Conservation (phyloP, 2,329 filamentous ascomycete species). For the Ceratocystis huliohia region DNA sequence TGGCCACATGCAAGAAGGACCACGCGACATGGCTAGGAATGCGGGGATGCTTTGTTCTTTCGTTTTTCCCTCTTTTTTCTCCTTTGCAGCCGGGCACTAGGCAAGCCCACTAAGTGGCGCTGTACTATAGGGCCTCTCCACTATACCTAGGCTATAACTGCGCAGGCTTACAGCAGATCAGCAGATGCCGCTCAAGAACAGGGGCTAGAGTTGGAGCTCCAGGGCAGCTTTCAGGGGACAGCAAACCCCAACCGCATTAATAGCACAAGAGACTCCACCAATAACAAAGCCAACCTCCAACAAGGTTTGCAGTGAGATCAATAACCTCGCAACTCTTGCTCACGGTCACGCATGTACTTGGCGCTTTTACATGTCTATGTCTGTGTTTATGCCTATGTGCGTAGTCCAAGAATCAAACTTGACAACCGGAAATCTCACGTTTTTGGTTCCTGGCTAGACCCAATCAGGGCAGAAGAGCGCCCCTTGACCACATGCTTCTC, state of each 20-base stretch:
- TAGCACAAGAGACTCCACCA: neutral
- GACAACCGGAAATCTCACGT: conserved; percentile 1
- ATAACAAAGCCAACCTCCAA: too few relatives aligned
- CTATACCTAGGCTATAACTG: neutral
- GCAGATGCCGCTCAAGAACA: neutral
- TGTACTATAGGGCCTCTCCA: neutral
- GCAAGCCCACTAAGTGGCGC: too few relatives aligned
- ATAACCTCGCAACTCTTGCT: neutral
- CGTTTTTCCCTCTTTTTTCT: too few relatives aligned
- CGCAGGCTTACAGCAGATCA: neutral
- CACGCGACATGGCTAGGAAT: too few relatives aligned
- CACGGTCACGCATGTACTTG: too few relatives aligned
- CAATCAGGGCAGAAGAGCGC: neutral
- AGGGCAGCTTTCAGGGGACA: neutral
- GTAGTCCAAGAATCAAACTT: neutral
- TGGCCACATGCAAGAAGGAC: too few relatives aligned
- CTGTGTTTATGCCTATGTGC: too few relatives aligned
- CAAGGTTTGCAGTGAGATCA: neutral
- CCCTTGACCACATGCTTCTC: conserved; percentile 2
- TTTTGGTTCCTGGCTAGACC: conserved; percentile 6
- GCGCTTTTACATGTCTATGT: too few relatives aligned
- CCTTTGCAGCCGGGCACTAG: too few relatives aligned
- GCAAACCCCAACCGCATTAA: neutral
- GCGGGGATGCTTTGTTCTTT: too few relatives aligned
- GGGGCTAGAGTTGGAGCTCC: neutral